Base-by-base conservation (phyloP, 2,329 filamentous ascomycete genomes). In the Xenoacremonium recifei region DNA sequence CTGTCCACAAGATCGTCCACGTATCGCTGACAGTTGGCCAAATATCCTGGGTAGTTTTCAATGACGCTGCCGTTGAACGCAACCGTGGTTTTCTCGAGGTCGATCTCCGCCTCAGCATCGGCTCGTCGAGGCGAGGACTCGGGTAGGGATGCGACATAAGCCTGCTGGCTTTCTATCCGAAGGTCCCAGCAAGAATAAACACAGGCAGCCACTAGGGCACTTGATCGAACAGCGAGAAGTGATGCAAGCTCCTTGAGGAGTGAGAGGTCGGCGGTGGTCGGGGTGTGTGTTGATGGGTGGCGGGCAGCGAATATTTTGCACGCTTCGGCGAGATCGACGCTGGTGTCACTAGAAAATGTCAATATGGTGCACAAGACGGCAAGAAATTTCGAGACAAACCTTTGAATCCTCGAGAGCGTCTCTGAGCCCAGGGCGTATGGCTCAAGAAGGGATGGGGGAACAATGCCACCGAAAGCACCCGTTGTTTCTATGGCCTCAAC, bases 51-150 rank as follows among this genome's bases (percentile, higher is more conserved):
- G 58, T 91, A 92, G 54, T 84, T 83, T 64, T 91, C 86, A 38
- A 91, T 82, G 37, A 92, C 85, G 20, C 83, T 86, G 33, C 87
- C 87, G 58, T 89, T 90, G 65, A 85, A 91, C 4, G 85, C 85
- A n/a, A 92, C 79, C 3, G 78, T 74, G 3, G 79, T 82, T 42
- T 68, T 66, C 23, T 60, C 58, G 6, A 75, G 59, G 32, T 68
- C 62, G 2, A 67, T 68, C 48, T 80, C 80, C 13, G 66, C 66
- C 51, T 82, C 79, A 1, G 77, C 68, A 25, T 75, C 73, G 9
- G 59, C 49, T 38, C 71, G 69, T 23, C 62, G 48, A 4, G 59
- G 42, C 11, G 68, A 66, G 15, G 51, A 57, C 9, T 60, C 41
- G 11, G 61, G 47, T 4, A 67, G 55, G 3, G 53, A 54, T 13